Conservation (phyloP, 768 basidiomycete genomes). For the Tricholoma hemisulphureum region DNA sequence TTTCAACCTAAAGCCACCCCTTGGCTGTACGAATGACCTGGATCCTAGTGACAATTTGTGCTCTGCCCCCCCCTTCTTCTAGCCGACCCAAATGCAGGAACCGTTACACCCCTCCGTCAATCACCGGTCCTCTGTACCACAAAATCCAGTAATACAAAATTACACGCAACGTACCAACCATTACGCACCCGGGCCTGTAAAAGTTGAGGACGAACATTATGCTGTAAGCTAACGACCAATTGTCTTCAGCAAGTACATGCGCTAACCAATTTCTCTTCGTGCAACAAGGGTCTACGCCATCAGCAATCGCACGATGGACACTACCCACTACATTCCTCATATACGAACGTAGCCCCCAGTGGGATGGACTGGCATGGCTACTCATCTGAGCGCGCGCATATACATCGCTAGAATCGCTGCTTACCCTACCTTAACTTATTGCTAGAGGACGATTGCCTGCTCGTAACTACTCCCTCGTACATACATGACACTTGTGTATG, state of each 20-base stretch:
- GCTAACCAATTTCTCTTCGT: too few species aligned
- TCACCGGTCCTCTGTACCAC: slow-evolving; percentile 44
- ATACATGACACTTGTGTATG: too few species aligned
- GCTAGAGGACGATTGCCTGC: slow-evolving; percentile 12
- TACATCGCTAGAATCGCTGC: slow-evolving; percentile 50
- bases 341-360: slow-evolving; percentile 43
- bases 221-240: slow-evolving; percentile 45
- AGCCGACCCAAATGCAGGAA: slow-evolving; percentile 70
- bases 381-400: slow-evolving; percentile 61
- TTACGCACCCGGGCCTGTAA: slow-evolving; percentile 56
- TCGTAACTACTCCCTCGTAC: too few species aligned
- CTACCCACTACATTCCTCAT: slow-evolving; percentile 45
- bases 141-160: slow-evolving; percentile 38
- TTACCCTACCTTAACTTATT: neutral
- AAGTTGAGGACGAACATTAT: slow-evolving; percentile 67
- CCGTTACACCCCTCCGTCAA: slow-evolving; percentile 49
- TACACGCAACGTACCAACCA: slow-evolving; percentile 45
- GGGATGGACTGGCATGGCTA: slow-evolving; percentile 66
- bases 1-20: slow-evolving; percentile 24
- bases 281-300: slow-evolving; percentile 25
- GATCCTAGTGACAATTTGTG: slow-evolving; percentile 57
- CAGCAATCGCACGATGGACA: slow-evolving; percentile 37
- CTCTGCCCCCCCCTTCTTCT: slow-evolving; percentile 40
- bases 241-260: neutral
- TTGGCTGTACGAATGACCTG: slow-evolving; percentile 32